Evolutionary conservation across 2,329 filamentous ascomycete genomes (phyloP), one percentile per base, ranked within the genome.

Genomic region (Trichoderma citrinoviride): DNA sequence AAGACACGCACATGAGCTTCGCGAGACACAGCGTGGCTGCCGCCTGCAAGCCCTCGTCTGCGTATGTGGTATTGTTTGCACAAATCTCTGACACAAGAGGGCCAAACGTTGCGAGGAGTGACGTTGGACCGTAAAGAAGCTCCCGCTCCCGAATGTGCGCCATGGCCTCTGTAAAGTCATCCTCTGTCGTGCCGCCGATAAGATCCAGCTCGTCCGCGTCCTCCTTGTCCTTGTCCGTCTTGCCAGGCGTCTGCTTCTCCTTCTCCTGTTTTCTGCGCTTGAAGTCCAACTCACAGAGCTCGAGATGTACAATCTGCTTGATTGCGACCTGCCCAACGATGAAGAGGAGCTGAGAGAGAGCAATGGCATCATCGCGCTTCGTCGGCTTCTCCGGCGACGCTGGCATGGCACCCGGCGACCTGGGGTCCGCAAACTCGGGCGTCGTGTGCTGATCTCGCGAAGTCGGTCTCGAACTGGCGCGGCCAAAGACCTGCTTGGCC

Each of bases 1-100:
- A 90, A 71, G 92, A 96, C 47, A 99, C 93, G 73, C 96, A 99
- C 96, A 99, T 99, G 67, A 99, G 87, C 81, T 99, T 99, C 4
- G 94, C 94, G 73, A 99, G 85, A 74, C 95, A 99, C 8, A 99
- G 82, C 0, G 95, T 97, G 12, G 95, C 93, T 46, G 96, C 92
- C 23, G 93, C 92, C 78, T 99, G 95, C 12, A 99, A 85, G 64
- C 92, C 92, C 68, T 90, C 89, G 78, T 97, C 93, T 64, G 89
- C 88, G 79, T 98, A 98, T 0, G 89, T 88, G 6, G 93, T 97
- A 78, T 96, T 98, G 78, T 96, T 96, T 69, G 91, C 90, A 78
- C 95, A 98, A 65, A 99, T 92, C 74, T 99, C 95, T 12, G 91
- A 88, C 3, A 97, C 95, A 64, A 99, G 80, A 7, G 93, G 93